A percentile compares a stretch with the other conserved stretches of the same genome.
These are phyloP conservation scores for Trichoderma sp. DNA, from an alignment of 2,329 filamentous ascomycete genomes.

Conservation along the genomic window DNA sequence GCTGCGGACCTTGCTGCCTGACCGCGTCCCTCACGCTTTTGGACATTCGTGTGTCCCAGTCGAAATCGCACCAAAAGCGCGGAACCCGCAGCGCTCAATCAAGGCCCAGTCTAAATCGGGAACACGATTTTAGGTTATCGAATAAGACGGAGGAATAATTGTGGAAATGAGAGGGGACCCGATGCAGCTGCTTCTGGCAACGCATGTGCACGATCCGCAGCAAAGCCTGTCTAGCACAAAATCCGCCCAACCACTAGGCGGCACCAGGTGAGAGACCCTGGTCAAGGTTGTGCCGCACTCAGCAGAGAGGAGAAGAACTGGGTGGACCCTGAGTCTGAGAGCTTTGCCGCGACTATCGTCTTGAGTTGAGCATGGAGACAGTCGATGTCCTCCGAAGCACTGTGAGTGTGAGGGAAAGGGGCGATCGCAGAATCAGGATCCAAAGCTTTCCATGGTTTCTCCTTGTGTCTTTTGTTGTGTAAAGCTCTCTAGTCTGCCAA, in stretches of 20 bases:
- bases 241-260: conserved; percentile 16
- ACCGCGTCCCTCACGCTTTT: neutral
- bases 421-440: no score
- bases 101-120: conserved; percentile 14
- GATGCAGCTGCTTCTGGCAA: conserved; percentile 6
- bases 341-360: neutral
- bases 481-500: neutral
- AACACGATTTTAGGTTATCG: conserved; percentile 16
- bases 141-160: conserved; percentile 25
- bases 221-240: conserved; percentile 14
- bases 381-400: neutral
- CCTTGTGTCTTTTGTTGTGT: neutral
- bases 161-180: conserved; percentile 21
- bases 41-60: neutral
- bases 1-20: conserved; percentile 9
- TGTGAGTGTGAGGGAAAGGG: neutral
- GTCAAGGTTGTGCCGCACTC: conserved; percentile 3
- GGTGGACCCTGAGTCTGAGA: neutral
- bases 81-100: conserved; percentile 9
- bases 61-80: neutral
- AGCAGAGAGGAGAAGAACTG: neutral
- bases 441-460: neutral
- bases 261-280: neutral
- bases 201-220: conserved; percentile 19
- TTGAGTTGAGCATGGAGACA: neutral